Percentiles rank a stretch among this genome's conserved stretches.
These are phyloP conservation scores for Plasmodium gonderi DNA, from an alignment of 169 alveolate species.

Conservation along the genomic window DNA sequence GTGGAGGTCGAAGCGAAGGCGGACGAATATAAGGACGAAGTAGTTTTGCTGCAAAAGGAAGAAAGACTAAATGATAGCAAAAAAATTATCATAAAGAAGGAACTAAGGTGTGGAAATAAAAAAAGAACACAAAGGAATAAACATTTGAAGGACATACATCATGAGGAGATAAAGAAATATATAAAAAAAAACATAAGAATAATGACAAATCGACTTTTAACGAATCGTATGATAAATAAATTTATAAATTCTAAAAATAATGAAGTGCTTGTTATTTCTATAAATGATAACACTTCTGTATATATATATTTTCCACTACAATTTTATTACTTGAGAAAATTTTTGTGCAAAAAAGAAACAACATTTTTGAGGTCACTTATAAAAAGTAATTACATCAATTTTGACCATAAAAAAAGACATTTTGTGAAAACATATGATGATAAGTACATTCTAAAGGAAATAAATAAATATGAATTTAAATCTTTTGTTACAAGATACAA, in stretches of 20 bases:
- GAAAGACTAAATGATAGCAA: neutral
- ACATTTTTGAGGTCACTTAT: constrained; percentile 44
- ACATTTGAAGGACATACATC: neutral
- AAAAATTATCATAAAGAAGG: neutral
- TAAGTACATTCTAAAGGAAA: constrained; percentile 60
- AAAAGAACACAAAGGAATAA: neutral
- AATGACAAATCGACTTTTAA: neutral
- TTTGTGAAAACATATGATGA: constrained; percentile 63
- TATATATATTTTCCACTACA: constrained; percentile 62
- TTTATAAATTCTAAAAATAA: constrained; percentile 45
- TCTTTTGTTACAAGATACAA: constrained; percentile 55
- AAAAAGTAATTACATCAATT: constrained; percentile 66
- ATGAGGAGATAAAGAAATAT: constrained; percentile 28
- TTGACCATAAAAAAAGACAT: constrained; percentile 55
- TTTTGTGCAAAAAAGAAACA: constrained; percentile 27
- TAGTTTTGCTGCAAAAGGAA: neutral
- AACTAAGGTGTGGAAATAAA: neutral
- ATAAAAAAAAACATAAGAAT: constrained; percentile 8
- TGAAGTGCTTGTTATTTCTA: neutral
- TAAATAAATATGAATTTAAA: constrained; percentile 65
- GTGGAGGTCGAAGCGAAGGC: neutral
- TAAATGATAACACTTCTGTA: constrained; percentile 34
- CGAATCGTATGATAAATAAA: neutral
- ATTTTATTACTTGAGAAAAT: constrained; percentile 58
- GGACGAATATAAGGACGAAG: neutral